Percentiles rank a stretch among this genome's conserved stretches.
These are phyloP conservation scores for Xerocomellus chrysenteron DNA, from an alignment of 768 basidiomycete genomes.

Conservation along the genomic window DNA sequence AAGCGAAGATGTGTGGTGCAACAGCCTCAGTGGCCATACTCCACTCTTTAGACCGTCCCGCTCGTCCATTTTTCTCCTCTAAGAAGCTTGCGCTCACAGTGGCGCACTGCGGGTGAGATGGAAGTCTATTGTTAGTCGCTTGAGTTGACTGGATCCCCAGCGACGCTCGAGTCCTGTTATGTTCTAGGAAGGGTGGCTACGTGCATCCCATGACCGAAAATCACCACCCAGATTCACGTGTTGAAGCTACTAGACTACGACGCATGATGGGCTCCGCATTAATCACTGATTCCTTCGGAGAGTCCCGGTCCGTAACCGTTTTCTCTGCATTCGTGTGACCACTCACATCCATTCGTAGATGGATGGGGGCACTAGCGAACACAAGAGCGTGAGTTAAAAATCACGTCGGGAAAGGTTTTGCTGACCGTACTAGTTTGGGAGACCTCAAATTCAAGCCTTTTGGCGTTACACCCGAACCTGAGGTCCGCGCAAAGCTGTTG, in stretches of 20 bases:
- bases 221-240: slow-evolving; percentile 90
- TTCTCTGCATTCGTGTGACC: neutral
- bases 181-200: slow-evolving; percentile 66
- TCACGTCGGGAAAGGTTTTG: neutral
- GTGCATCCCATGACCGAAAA: slow-evolving; percentile 89
- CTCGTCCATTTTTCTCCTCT: slow-evolving; percentile 81
- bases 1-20: slow-evolving; percentile 78
- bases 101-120: slow-evolving; percentile 82
- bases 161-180: slow-evolving; percentile 86
- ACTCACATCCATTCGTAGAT: slow-evolving; percentile 43
- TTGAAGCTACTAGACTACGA: slow-evolving; percentile 82
- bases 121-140: slow-evolving; percentile 15
- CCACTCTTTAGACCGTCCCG: slow-evolving; percentile 84
- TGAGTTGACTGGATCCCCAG: slow-evolving; percentile 39
- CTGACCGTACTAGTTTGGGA: slow-evolving; percentile 58
- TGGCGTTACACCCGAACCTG: slow-evolving; percentile 92
- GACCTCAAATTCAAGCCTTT: slow-evolving; percentile 87
- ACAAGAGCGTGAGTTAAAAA: slow-evolving; percentile 68
- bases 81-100: slow-evolving; percentile 76
- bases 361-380: slow-evolving; percentile 95
- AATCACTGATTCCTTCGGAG: slow-evolving; percentile 93
- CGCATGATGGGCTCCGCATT: slow-evolving; percentile 88
- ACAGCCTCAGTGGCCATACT: slow-evolving; percentile 89
- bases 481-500: slow-evolving; percentile 73
- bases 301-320: slow-evolving; percentile 60